These are phyloP conservation scores for Abortiporus biennis DNA, from an alignment of 1,284 basidiomycete genomes.

Conservation along the genomic window DNA sequence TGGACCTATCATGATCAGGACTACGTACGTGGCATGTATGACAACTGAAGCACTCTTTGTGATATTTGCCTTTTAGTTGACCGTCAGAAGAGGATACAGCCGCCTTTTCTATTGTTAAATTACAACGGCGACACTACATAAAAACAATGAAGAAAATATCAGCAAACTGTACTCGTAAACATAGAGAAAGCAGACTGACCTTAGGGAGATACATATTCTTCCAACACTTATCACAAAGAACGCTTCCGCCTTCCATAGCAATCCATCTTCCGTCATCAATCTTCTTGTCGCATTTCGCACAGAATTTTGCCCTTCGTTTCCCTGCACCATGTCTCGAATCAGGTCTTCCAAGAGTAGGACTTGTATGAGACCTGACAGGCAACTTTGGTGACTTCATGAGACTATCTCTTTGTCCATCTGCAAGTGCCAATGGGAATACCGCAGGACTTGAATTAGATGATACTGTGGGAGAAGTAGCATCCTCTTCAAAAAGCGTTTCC, in stretches of 20 bases:
- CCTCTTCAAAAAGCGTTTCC: slow-evolving; percentile 45
- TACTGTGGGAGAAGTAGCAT: slow-evolving; percentile 24
- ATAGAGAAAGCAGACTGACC: slow-evolving; percentile 43
- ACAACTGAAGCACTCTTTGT: slow-evolving; percentile 85
- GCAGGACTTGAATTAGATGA: slow-evolving; percentile 18
- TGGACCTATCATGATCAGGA: slow-evolving; percentile 12
- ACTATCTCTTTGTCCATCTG: slow-evolving; percentile 26
- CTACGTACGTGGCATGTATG: slow-evolving; percentile 70
- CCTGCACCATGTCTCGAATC: slow-evolving; percentile 19
- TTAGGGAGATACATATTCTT: slow-evolving; percentile 92
- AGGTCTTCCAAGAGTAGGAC: slow-evolving; percentile 32
- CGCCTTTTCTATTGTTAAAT: slow-evolving; percentile 78
- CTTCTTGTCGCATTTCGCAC: slow-evolving; percentile 58
- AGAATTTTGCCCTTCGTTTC: slow-evolving; percentile 33
- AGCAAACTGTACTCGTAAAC: too few species aligned
- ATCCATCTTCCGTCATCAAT: slow-evolving; percentile 82
- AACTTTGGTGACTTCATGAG: slow-evolving; percentile 46
- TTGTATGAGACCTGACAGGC: slow-evolving; percentile 49
- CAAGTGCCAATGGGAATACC: slow-evolving; percentile 24
- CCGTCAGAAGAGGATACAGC: slow-evolving; percentile 89
- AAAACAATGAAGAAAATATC: slow-evolving; percentile 3
- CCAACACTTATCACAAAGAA: slow-evolving; percentile 84
- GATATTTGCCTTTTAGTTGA: slow-evolving; percentile 90
- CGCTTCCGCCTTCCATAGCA: slow-evolving; percentile 66
- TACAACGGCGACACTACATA: slow-evolving; percentile 75